Evolutionary conservation across 148 eudicot genomes (phyloP).

Genomic region (Gaultheria prostrata): DNA sequence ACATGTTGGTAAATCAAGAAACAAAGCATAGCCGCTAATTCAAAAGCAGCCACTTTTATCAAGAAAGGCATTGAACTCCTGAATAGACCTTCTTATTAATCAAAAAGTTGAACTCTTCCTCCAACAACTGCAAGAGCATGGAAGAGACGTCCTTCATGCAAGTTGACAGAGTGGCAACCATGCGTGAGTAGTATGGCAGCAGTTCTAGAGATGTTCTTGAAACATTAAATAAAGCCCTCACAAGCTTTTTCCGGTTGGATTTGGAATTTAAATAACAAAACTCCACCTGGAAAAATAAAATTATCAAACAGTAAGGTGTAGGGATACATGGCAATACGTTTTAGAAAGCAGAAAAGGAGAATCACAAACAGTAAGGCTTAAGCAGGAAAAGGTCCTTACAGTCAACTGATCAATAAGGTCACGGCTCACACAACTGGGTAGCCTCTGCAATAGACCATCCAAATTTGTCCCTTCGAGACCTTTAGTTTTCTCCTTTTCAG

Average conservation of each 20-base stretch:
- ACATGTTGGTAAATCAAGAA: neutral
- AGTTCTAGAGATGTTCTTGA: constrained; percentile 93
- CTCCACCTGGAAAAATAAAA: constrained; percentile 58
- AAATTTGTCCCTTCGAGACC: constrained; percentile 83
- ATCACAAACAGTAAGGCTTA: neutral
- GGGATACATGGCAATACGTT: neutral
- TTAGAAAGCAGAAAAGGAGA: constrained; percentile 4
- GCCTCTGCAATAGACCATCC: constrained; percentile 82
- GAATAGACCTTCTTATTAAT: constrained; percentile 79
- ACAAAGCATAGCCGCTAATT: neutral
- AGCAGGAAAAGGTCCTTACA: constrained; percentile 36
- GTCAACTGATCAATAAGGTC: constrained; percentile 94
- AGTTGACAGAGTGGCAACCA: constrained; percentile 92
- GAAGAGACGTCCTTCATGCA: constrained; percentile 90
- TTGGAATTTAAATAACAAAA: constrained; percentile 94
- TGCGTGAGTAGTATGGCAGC: constrained; percentile 91
- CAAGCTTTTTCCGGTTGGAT: constrained; percentile 89
- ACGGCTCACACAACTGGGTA: constrained; percentile 96
- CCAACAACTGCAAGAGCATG: constrained; percentile 86
- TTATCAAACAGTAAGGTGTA: constrained; percentile 14
- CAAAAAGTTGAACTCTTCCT: constrained; percentile 86
- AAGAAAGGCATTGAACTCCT: constrained; percentile 9
- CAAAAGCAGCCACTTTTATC: constrained; percentile 6
- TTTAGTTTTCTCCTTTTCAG: constrained; percentile 78
- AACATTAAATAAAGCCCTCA: constrained; percentile 81